Conservation (phyloP, 768 basidiomycete species). For the Piloderma croceum region DNA sequence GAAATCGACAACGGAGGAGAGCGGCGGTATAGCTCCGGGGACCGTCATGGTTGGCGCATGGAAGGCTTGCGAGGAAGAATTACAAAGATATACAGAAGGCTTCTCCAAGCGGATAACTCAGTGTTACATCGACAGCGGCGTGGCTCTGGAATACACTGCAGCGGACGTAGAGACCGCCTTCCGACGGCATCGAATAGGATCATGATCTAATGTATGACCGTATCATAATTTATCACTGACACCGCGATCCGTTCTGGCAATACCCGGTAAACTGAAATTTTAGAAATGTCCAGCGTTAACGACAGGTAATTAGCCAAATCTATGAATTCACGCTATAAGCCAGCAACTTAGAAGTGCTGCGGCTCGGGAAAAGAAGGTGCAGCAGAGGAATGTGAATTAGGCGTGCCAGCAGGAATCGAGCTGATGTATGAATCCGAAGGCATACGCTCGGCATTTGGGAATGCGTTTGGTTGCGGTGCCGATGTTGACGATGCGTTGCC, state of each 20-base stretch:
- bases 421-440: too few relatives aligned
- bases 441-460: too few relatives aligned
- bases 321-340: conserved; percentile 3
- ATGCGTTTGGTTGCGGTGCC: too few relatives aligned
- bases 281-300: conserved; percentile 9
- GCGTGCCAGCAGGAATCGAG: too few relatives aligned
- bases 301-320: conserved; percentile 7
- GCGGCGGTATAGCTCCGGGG: conserved; percentile 48
- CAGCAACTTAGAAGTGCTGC: conserved; percentile 19
- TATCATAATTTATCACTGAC: too few relatives aligned
- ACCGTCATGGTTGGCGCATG: conserved; percentile 80
- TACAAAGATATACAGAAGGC: conserved; percentile 65
- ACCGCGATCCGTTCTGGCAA: too few relatives aligned
- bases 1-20: conserved; percentile 46
- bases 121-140: conserved; percentile 73
- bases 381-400: conserved; percentile 1
- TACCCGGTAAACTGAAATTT: conserved; percentile 8
- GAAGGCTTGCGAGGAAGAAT: conserved; percentile 85
- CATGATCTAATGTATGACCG: conserved; percentile 6
- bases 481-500: background rate
- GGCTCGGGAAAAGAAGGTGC: conserved; percentile 38
- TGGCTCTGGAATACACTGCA: conserved; percentile 67
- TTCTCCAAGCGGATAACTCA: conserved; percentile 65
- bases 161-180: conserved; percentile 77
- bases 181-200: conserved; percentile 48